Conservation (phyloP, 192 early-diverging fungal genomes). For the Diversispora eburnea region DNA sequence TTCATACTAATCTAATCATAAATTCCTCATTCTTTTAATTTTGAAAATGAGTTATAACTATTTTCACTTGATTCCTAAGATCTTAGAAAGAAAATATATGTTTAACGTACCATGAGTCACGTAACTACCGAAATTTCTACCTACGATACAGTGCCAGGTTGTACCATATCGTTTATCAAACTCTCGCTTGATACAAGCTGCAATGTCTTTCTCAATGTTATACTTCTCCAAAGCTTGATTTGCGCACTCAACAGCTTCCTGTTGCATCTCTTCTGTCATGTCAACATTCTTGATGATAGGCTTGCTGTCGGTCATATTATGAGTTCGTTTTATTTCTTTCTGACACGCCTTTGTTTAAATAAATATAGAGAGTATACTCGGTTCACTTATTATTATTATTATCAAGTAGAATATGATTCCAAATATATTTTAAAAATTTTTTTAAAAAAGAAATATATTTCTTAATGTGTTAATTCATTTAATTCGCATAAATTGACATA, state of each 20-base stretch:
- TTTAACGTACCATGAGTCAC: slow-evolving; percentile 82
- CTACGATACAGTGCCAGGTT: slow-evolving; percentile 99
- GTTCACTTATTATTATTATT: too few relatives aligned
- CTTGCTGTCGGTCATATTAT: slow-evolving; percentile 73
- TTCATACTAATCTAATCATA: too few relatives aligned
- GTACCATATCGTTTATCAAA: slow-evolving; percentile 97
- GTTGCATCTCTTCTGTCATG: slow-evolving; percentile 97
- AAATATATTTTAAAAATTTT: too few relatives aligned
- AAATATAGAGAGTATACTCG: too few relatives aligned
- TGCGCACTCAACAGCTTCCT: slow-evolving; percentile 84
- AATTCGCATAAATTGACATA: too few relatives aligned
- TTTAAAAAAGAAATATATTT: too few relatives aligned
- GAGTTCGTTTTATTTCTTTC: neutral
- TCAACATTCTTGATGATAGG: slow-evolving; percentile 96
- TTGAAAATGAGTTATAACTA: neutral
- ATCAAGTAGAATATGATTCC: too few relatives aligned
- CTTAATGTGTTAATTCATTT: too few relatives aligned
- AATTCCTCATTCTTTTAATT: too few relatives aligned
- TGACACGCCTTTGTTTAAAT: too few relatives aligned
- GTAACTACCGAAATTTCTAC: slow-evolving; percentile 98
- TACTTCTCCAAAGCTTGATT: slow-evolving; percentile 87
- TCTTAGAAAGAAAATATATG: neutral
- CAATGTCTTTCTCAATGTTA: slow-evolving; percentile 98
- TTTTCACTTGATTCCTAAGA: slow-evolving; percentile 19
- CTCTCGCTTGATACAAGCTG: slow-evolving; percentile 95